These are phyloP conservation scores for Botrytis fragariae DNA, from an alignment of 2,329 filamentous ascomycete genomes.

Conservation along the genomic window DNA sequence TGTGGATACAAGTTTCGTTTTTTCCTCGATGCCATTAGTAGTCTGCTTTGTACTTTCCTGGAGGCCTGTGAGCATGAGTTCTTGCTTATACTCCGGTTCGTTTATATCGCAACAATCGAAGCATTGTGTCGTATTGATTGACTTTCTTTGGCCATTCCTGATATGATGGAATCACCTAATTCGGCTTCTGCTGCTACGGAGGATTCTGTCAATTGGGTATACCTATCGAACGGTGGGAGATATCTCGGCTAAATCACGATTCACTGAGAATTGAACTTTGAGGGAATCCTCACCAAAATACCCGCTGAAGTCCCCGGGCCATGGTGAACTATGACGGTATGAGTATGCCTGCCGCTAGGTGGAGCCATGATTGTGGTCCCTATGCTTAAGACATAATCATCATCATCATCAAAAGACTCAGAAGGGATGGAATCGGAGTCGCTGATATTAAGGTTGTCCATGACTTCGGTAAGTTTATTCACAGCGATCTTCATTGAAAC, in stretches of 20 bases:
- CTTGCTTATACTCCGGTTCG: slow-evolving; percentile 43
- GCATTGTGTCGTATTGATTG: slow-evolving; percentile 43
- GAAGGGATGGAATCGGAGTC: neutral
- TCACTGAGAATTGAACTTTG: slow-evolving; percentile 38
- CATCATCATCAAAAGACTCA: neutral
- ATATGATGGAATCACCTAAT: neutral
- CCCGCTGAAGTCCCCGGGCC: slow-evolving; percentile 40
- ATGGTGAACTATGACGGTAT: slow-evolving; percentile 49
- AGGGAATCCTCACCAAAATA: slow-evolving; percentile 43
- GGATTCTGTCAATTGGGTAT: slow-evolving; percentile 30
- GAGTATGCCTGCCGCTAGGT: slow-evolving; percentile 20
- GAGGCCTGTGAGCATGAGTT: slow-evolving; percentile 45
- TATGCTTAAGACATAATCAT: neutral
- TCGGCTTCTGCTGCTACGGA: slow-evolving; percentile 18
- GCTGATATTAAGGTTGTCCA: neutral
- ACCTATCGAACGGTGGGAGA: slow-evolving; percentile 29
- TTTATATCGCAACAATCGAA: slow-evolving; percentile 50
- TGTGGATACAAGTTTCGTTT: slow-evolving; percentile 40
- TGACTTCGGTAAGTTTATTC: neutral
- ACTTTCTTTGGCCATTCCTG: neutral
- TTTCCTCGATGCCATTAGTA: slow-evolving; percentile 37
- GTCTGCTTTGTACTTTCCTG: slow-evolving; percentile 41
- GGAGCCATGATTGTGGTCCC: neutral
- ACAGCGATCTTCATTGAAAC: neutral
- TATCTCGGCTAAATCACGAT: slow-evolving; percentile 24